phyloP scores from a whole-genome alignment of 2,329 filamentous ascomycete genomes.

The Mollisiaceae sp. region DNA sequence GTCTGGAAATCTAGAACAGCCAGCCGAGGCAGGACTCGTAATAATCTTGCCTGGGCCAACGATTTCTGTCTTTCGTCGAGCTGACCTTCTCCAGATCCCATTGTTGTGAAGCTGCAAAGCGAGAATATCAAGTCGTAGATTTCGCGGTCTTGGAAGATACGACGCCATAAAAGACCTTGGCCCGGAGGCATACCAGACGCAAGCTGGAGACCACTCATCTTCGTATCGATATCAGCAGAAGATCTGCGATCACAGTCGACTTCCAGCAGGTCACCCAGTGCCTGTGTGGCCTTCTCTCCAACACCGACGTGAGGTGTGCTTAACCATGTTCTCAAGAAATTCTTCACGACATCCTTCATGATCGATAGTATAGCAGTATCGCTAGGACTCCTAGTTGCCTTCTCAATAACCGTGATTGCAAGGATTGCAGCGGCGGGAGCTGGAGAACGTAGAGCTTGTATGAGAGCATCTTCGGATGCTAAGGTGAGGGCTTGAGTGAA shows the following conservation, averaged over 20 bases:
- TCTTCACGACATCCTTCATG: slow-evolving; percentile 54
- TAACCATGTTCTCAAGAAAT: slow-evolving; percentile 59
- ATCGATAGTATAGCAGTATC: slow-evolving; percentile 57
- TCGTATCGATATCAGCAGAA: slow-evolving; percentile 33
- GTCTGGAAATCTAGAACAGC: slow-evolving; percentile 38
- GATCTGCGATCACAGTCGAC: slow-evolving; percentile 54
- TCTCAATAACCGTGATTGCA: slow-evolving; percentile 60
- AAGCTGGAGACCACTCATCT: slow-evolving; percentile 46
- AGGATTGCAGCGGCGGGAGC: slow-evolving; percentile 62
- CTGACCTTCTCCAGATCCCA: slow-evolving; percentile 29
- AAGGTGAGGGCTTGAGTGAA: slow-evolving; percentile 58
- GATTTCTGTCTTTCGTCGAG: slow-evolving; percentile 43
- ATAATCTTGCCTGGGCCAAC: slow-evolving; percentile 42
- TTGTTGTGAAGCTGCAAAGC: slow-evolving; percentile 41
- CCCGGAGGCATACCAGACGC: slow-evolving; percentile 50
- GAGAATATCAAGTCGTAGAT: slow-evolving; percentile 53
- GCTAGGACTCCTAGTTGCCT: slow-evolving; percentile 54
- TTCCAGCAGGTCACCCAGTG: slow-evolving; percentile 60
- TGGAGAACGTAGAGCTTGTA: slow-evolving; percentile 58
- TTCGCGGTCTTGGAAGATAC: slow-evolving; percentile 53
- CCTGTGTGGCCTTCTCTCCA: slow-evolving; percentile 56
- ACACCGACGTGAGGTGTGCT: slow-evolving; percentile 58
- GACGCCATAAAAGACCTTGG: slow-evolving; percentile 58
- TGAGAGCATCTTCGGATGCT: slow-evolving; percentile 55
- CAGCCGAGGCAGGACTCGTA: slow-evolving; percentile 41